These are phyloP conservation scores for Vishniacozyma victoriae DNA, from an alignment of 768 basidiomycete species.

Conservation along the genomic window DNA sequence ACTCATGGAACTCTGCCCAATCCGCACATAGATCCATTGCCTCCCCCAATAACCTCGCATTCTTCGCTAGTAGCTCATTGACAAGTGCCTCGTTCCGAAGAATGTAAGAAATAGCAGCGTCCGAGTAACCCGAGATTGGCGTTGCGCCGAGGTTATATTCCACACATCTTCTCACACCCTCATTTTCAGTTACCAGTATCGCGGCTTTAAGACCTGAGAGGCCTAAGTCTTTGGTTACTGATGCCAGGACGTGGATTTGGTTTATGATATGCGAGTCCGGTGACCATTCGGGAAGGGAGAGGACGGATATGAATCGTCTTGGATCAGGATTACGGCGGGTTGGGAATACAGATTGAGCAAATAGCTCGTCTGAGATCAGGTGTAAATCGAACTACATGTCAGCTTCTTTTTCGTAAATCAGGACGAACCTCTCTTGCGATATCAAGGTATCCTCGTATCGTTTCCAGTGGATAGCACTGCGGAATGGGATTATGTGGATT, in stretches of 20 bases:
- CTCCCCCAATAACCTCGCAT: background rate
- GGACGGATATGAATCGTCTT: background rate
- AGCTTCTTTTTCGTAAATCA: background rate
- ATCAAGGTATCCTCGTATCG: slow-evolving; percentile 2
- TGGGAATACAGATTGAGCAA: slow-evolving; percentile 1
- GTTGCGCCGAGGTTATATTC: background rate
- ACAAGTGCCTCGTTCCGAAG: background rate
- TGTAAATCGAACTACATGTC: background rate
- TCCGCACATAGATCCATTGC: slow-evolving; percentile 4
- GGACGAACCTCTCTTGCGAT: background rate
- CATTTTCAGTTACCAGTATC: slow-evolving; percentile 1
- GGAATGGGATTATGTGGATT: slow-evolving; percentile 9
- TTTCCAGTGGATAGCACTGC: slow-evolving; percentile 1
- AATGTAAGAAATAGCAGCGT: background rate
- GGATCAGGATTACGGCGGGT: background rate
- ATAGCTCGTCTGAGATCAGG: slow-evolving; percentile 3
- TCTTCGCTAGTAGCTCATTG: background rate
- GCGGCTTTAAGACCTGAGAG: slow-evolving; percentile 4
- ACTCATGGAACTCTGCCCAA: background rate
- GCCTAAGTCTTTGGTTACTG: slow-evolving; percentile 4
- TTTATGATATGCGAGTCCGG: background rate
- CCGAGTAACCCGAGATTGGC: slow-evolving; percentile 1
- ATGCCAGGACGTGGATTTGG: background rate
- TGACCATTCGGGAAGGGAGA: background rate
- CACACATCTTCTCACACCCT: background rate